Base-by-base conservation (phyloP, 1,139 yeast species). In the Blastobotrys ciferrii region DNA sequence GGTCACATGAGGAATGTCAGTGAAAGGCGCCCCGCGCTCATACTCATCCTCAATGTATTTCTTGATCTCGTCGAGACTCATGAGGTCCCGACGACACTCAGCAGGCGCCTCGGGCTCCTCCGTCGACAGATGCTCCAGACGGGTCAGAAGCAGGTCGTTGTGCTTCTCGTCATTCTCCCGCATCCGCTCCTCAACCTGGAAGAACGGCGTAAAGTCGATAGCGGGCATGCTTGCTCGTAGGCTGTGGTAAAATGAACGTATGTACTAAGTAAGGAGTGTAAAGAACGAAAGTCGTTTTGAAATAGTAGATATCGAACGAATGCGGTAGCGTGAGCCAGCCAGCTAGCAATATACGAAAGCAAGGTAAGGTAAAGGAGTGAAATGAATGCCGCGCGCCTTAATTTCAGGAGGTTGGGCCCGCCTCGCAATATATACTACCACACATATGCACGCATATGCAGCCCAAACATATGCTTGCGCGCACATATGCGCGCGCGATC, bases 1-100 rank as follows among this genome's bases (percentile, higher is more conserved):
- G 20, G 60, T 56, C 32, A 61, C 43, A 31, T 52, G 46, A 23
- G 64, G 65, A 18, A 61, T 60, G 36, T 61, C 64, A 36, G 52
- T 53, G 51, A 57, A 61, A 20, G 53, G 58, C 37, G 47, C 54
- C 12, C 40, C 32, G 32, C 35, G 47, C 18, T 47, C 32, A 14
- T 47, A 40, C 32, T 48, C 47, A 4, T 14, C n/a, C 7, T 28
- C 37, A 32, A 56, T 52, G 19, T 32, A 45, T 5, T 39, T 36
- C 13, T 46, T 48, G n/a, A 53, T 18, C 37, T 48, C 47, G n/a
- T 40, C 52, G 9, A 50, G 20, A 6, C 47, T 23, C 50, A 47
- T 39, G 18, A 47, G 25, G 5, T 43, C 45, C 11, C 44, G 46
- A 30, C 40, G 48, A 40, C 52, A 49, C 20, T 49, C 52, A 4